Evolutionary conservation across 805 yeast genomes (phyloP).

Genomic region (Starmerella sirachaensis): DNA sequence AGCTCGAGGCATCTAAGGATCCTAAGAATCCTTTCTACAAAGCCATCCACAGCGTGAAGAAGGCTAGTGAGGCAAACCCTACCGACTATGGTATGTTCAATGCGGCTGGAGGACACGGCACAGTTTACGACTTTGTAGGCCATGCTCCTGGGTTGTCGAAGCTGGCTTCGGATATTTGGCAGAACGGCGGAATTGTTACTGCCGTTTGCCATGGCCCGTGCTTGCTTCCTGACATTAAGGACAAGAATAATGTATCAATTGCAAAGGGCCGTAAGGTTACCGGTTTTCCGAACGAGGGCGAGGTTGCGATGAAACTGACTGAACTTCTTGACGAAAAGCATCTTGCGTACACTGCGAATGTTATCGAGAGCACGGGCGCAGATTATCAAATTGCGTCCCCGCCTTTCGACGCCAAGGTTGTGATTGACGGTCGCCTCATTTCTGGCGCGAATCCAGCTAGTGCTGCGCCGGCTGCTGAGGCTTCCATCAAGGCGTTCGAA

Average conservation of each 20-base stretch:
- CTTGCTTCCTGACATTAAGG: slow-evolving; percentile 39
- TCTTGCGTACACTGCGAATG: slow-evolving; percentile 31
- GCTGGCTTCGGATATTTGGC: slow-evolving; percentile 38
- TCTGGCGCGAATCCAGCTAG: slow-evolving; percentile 59
- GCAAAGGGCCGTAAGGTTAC: slow-evolving; percentile 45
- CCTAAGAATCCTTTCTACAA: slow-evolving; percentile 32
- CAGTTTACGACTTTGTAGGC: slow-evolving; percentile 44
- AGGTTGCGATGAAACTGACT: slow-evolving; percentile 28
- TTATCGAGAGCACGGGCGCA: slow-evolving; percentile 26
- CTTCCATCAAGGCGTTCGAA: slow-evolving; percentile 23
- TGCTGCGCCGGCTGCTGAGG: slow-evolving; percentile 39
- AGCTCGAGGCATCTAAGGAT: slow-evolving; percentile 33
- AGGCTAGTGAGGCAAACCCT: slow-evolving; percentile 39
- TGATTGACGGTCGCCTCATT: slow-evolving; percentile 46
- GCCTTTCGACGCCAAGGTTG: slow-evolving; percentile 27
- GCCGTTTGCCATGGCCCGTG: slow-evolving; percentile 66
- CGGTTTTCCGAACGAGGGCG: slow-evolving; percentile 51
- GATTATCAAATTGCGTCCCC: slow-evolving; percentile 40
- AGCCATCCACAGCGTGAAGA: slow-evolving; percentile 34
- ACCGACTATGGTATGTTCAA: slow-evolving; percentile 42
- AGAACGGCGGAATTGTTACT: slow-evolving; percentile 42
- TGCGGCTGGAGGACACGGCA: slow-evolving; percentile 60
- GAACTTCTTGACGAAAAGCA: slow-evolving; percentile 25
- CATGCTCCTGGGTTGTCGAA: slow-evolving; percentile 37
- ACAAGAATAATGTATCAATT: slow-evolving; percentile 31